These are phyloP conservation scores for Globisporangium rhizosaccharum DNA, from an alignment of 352 stramenopile species.

Conservation along the genomic window DNA sequence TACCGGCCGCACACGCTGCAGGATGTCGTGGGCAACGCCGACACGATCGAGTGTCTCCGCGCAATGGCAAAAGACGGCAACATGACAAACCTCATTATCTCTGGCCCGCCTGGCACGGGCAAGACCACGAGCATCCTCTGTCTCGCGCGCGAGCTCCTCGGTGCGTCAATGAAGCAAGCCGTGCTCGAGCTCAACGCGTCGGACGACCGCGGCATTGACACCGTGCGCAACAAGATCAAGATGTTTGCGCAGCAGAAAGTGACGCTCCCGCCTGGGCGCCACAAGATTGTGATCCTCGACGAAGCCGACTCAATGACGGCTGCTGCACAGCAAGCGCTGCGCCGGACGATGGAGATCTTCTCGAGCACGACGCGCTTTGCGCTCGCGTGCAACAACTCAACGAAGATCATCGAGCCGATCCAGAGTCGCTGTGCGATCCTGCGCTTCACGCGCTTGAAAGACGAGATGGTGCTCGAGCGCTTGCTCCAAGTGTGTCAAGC, in stretches of 20 bases:
- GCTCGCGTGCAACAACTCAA: constrained; percentile 98
- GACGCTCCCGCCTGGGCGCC: constrained; percentile 81
- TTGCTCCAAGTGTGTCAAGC: constrained; percentile 91
- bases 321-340: constrained; percentile 96
- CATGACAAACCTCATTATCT: constrained; percentile 98
- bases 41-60: constrained; percentile 93
- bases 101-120: constrained; percentile 88
- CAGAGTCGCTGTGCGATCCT: constrained; percentile 97
- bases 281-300: constrained; percentile 99
- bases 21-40: constrained; percentile 98
- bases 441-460: constrained; percentile 93
- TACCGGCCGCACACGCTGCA: constrained; percentile 90
- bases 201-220: constrained; percentile 91
- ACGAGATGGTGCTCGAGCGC: constrained; percentile 95
- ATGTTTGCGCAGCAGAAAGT: constrained; percentile 99
- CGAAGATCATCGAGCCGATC: constrained; percentile 99
- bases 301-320: constrained; percentile 98
- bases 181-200: constrained; percentile 99
- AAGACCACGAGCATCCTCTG: constrained; percentile 94
- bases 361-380: constrained; percentile 97
- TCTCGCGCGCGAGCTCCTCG: constrained; percentile 87
- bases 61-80: constrained; percentile 96
- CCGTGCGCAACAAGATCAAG: constrained; percentile 97
- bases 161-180: constrained; percentile 74
- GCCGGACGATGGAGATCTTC: constrained; percentile 99